These are phyloP conservation scores for Paecilomyces variotii DNA, from an alignment of 2,329 filamentous ascomycete genomes.

Conservation along the genomic window DNA sequence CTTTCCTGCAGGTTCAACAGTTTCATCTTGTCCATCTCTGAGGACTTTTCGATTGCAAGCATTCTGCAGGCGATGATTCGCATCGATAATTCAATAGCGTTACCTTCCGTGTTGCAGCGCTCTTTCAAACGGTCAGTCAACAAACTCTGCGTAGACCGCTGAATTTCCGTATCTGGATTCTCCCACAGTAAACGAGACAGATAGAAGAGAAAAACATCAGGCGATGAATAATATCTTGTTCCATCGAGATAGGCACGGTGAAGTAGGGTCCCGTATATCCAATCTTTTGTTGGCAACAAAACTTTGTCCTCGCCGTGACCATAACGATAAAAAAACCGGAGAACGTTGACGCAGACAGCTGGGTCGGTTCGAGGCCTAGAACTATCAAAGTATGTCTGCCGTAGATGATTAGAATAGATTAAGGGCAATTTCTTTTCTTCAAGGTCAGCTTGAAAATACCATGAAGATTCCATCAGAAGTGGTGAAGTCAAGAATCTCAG, in stretches of 20 bases:
- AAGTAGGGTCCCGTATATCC: not conserved
- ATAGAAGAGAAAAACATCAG: not conserved
- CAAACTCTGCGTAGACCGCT: not conserved
- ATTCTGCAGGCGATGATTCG: not conserved
- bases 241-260: not conserved
- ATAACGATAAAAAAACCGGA: not conserved
- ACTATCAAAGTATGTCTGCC: not conserved
- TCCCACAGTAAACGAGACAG: not conserved
- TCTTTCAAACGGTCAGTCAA: not conserved
- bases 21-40: not conserved
- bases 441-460: not conserved
- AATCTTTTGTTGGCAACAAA: not conserved
- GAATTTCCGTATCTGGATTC: not conserved
- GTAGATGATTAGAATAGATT: not conserved
- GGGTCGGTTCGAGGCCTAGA: not conserved
- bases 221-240: not conserved
- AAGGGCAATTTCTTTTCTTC: not conserved
- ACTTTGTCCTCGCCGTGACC: not conserved
- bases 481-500: not conserved
- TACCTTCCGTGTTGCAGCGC: not conserved
- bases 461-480: not conserved
- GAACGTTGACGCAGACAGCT: not conserved
- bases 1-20: not conserved
- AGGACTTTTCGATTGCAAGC: not conserved
- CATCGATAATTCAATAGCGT: not conserved